These are phyloP conservation scores for Cryphonectria nitschkei DNA, from an alignment of 2,329 filamentous ascomycete species.

Conservation along the genomic window DNA sequence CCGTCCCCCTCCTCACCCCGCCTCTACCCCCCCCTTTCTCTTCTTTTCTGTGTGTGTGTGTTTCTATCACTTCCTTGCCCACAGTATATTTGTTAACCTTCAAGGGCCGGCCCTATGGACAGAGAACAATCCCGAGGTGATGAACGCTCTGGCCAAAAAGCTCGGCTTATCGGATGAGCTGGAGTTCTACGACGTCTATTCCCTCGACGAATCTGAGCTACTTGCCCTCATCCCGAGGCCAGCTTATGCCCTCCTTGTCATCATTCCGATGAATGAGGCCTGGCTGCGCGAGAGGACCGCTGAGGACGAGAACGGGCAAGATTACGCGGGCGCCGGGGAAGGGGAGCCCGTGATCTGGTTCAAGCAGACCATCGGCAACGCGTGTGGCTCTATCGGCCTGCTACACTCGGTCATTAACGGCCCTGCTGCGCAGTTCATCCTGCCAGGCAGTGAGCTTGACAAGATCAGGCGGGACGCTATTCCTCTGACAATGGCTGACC, in stretches of 20 bases:
- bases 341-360: conserved; percentile 78
- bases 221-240: conserved; percentile 77
- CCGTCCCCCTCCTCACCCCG: not conserved
- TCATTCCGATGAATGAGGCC: conserved; percentile 67
- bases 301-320: conserved; percentile 61
- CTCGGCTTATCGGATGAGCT: conserved; percentile 71
- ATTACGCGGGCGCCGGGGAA: conserved; percentile 43
- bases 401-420: conserved; percentile 77
- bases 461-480: conserved; percentile 65
- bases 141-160: conserved; percentile 71
- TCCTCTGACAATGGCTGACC: conserved; percentile 60
- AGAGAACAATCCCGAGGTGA: conserved; percentile 75
- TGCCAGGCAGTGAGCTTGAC: conserved; percentile 57
- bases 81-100: conserved; percentile 14
- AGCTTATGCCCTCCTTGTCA: conserved; percentile 75
- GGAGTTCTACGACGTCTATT: conserved; percentile 81
- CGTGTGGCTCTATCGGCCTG: conserved; percentile 79
- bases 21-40: not conserved
- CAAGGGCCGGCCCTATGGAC: not conserved
- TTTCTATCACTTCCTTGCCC: too few species aligned
- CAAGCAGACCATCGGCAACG: conserved; percentile 81
- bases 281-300: conserved; percentile 45
- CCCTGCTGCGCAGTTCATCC: conserved; percentile 57
- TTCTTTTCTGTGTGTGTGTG: too few species aligned
- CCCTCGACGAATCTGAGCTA: conserved; percentile 76